phyloP scores from a whole-genome alignment of 495 filamentous ascomycete genomes.

The Podospora appendiculata region DNA sequence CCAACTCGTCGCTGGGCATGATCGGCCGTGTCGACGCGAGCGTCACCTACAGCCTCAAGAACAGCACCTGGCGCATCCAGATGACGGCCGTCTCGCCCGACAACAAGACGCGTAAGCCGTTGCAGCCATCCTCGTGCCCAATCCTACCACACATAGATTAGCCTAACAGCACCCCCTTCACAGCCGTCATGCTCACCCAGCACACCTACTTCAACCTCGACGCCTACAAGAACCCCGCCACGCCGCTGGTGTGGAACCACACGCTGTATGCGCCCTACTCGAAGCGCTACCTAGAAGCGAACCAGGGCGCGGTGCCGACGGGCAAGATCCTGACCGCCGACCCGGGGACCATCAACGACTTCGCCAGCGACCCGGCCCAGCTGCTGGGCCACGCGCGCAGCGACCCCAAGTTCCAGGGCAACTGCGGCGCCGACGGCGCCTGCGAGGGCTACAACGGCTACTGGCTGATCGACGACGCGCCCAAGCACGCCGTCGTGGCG shows the following conservation, averaged over 20 bases:
- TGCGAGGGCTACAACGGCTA: constrained; percentile 79
- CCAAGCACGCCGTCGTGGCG: constrained; percentile 50
- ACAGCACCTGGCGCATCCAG: constrained; percentile 45
- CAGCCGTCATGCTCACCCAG: constrained; percentile 63
- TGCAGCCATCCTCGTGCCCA: no score
- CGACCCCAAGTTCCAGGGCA: constrained; percentile 47
- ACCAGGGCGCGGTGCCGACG: constrained; percentile 65
- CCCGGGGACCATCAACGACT: constrained; percentile 59
- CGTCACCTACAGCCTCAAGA: constrained; percentile 59
- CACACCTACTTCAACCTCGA: constrained; percentile 88
- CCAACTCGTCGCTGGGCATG: constrained; percentile 60
- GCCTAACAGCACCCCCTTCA: constrained; percentile 1
- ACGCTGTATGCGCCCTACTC: constrained; percentile 65
- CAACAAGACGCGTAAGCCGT: constrained; percentile 38
- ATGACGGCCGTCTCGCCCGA: constrained; percentile 45
- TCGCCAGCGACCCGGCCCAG: constrained; percentile 50
- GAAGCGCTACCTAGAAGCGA: constrained; percentile 57
- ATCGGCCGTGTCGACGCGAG: constrained; percentile 64
- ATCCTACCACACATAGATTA: no score
- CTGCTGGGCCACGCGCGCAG: constrained; percentile 57
- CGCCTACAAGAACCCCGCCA: constrained; percentile 54
- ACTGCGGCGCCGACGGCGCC: constrained; percentile 54
- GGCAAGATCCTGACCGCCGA: constrained; percentile 57
- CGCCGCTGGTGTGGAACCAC: constrained; percentile 60
- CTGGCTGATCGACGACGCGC: constrained; percentile 59